phyloP scores from a whole-genome alignment of 2,329 filamentous ascomycete genomes.

The Escovopsis weberi region DNA sequence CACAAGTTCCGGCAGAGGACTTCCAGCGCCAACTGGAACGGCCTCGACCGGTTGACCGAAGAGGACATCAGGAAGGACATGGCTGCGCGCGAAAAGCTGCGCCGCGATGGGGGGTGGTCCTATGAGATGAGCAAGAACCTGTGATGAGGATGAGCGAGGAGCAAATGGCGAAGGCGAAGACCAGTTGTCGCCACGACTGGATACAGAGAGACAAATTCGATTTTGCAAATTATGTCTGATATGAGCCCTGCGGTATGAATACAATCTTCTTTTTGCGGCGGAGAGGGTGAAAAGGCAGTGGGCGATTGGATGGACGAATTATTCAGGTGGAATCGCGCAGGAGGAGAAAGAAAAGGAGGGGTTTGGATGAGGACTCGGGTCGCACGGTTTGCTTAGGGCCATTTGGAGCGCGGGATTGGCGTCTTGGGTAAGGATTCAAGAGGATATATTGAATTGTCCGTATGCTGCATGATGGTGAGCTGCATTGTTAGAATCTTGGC shows the following conservation, averaged over 20 bases:
- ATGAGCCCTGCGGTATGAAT: no score
- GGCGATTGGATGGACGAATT: no score
- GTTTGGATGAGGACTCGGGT: no score
- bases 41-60: conserved; percentile 67
- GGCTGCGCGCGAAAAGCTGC: conserved; percentile 63
- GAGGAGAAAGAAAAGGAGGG: no score
- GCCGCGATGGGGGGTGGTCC: conserved; percentile 74
- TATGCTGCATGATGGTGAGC: no score
- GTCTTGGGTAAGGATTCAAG: conserved; percentile 2
- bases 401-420: conserved; percentile 1
- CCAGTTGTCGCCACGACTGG: not conserved
- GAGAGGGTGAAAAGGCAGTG: no score
- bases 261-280: no score
- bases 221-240: no score
- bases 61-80: conserved; percentile 75
- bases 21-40: conserved; percentile 87
- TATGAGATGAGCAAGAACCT: conserved; percentile 44
- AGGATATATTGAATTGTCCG: no score
- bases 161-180: not conserved
- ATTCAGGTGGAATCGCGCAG: no score
- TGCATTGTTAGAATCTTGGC: no score
- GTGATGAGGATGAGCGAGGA: conserved; percentile 6
- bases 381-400: not conserved
- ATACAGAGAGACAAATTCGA: conserved; percentile 2
- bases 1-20: conserved; percentile 84